These are phyloP conservation scores for Penicillium canescens DNA, from an alignment of 495 filamentous ascomycete genomes.

Conservation along the genomic window DNA sequence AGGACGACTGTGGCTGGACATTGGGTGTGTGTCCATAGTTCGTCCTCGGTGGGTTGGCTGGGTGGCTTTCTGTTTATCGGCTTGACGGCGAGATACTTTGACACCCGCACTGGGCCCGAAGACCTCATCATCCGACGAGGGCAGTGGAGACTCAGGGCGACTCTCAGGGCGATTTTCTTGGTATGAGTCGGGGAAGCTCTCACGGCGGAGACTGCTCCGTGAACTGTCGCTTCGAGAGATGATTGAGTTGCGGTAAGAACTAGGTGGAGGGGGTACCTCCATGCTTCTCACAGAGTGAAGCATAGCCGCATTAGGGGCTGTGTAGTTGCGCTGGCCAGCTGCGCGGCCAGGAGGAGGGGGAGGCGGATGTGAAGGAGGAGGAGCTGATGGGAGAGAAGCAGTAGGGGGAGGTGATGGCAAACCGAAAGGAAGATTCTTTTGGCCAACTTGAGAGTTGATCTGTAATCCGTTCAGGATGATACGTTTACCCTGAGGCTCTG, in stretches of 20 bases:
- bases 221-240: constrained; percentile 32
- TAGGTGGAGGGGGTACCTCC: constrained; percentile 8
- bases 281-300: constrained; percentile 2
- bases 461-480: constrained; percentile 10
- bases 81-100: constrained; percentile 8
- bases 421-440: constrained; percentile 27
- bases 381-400: constrained; percentile 28
- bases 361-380: constrained; percentile 20
- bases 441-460: constrained; percentile 17
- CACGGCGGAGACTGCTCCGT: constrained; percentile 26
- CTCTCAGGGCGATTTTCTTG: constrained; percentile 26
- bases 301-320: constrained; percentile 9
- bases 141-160: constrained; percentile 36
- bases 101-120: constrained; percentile 14
- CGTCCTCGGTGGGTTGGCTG: constrained; percentile 16
- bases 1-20: constrained; percentile 4
- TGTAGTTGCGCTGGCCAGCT: constrained; percentile 18
- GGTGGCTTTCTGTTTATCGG: constrained; percentile 6
- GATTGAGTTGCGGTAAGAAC: constrained; percentile 16
- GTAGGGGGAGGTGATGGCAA: constrained; percentile 35
- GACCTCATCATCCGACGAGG: constrained; percentile 47
- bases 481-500: constrained; percentile 12
- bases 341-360: constrained; percentile 10
- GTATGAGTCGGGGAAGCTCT: constrained; percentile 23
- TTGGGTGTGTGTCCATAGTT: constrained; percentile 8